Evolutionary conservation across 1,284 basidiomycete species (phyloP).

Genomic region (Sparassis latifolia): DNA sequence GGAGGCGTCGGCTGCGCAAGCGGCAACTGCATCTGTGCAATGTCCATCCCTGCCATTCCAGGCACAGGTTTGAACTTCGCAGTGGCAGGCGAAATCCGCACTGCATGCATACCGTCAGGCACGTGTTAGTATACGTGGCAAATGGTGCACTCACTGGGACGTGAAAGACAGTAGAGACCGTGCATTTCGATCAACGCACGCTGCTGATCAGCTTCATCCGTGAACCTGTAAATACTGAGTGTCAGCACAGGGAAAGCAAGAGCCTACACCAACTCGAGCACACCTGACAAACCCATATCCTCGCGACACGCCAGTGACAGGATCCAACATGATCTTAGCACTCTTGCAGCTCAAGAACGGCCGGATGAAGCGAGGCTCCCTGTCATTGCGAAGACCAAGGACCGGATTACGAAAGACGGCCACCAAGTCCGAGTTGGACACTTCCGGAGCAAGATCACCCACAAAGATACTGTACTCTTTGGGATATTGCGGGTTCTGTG

Average conservation of each 20-base stretch:
- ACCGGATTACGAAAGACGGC: constrained; percentile 84
- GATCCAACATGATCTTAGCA: constrained; percentile 90
- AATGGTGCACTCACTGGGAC: constrained; percentile 58
- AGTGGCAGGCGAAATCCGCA: constrained; percentile 86
- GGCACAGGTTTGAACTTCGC: constrained; percentile 72
- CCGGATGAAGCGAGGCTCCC: constrained; percentile 78
- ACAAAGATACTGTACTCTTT: constrained; percentile 90
- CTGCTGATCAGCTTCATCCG: constrained; percentile 81
- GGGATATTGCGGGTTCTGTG: constrained; percentile 50
- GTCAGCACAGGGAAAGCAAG: constrained; percentile 3
- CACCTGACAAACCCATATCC: constrained; percentile 88
- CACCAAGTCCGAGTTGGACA: constrained; percentile 84
- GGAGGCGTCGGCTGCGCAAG: constrained; percentile 22
- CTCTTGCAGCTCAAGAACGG: constrained; percentile 87
- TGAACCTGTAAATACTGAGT: constrained; percentile 47
- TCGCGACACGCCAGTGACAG: constrained; percentile 80
- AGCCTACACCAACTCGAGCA: constrained; percentile 15
- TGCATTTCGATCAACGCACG: constrained; percentile 88
- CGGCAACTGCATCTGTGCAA: constrained; percentile 43
- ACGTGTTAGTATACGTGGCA: not conserved
- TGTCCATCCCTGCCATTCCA: constrained; percentile 35
- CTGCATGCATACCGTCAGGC: constrained; percentile 31
- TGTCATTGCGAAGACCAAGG: constrained; percentile 71
- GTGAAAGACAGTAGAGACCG: constrained; percentile 77
- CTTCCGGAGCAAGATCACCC: constrained; percentile 84